Evolutionary conservation across 2,329 filamentous ascomycete genomes (phyloP).

Genomic region (Botryotinia calthae): DNA sequence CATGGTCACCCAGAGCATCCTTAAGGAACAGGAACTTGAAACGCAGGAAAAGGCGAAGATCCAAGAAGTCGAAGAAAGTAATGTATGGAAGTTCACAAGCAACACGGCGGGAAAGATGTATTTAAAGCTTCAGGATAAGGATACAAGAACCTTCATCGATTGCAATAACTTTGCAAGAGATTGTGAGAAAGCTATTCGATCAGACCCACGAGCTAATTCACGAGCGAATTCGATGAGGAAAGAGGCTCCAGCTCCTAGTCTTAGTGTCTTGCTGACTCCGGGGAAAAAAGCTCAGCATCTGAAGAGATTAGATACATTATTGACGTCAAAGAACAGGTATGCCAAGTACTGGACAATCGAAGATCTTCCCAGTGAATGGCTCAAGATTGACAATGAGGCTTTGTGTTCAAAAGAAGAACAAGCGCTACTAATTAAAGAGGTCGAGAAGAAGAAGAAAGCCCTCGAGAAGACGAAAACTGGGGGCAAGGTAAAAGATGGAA

Average conservation of each 20-base stretch:
- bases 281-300: not conserved
- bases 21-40: not conserved
- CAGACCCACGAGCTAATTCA: not conserved
- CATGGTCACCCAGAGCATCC: not conserved
- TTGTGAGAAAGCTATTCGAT: not conserved
- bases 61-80: not conserved
- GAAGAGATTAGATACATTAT: not conserved
- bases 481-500: not conserved
- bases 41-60: not conserved
- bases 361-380: not conserved
- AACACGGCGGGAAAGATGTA: not conserved
- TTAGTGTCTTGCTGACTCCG: not conserved
- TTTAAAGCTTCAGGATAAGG: not conserved
- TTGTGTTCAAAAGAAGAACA: not conserved
- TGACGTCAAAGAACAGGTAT: not conserved
- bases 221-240: not conserved
- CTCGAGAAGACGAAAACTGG: not conserved
- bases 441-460: not conserved
- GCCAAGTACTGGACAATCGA: not conserved
- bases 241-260: no score
- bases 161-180: slow-evolving; percentile 1
- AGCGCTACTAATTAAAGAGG: not conserved
- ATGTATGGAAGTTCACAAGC: not conserved
- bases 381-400: not conserved
- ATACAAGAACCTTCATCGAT: not conserved